These are phyloP conservation scores for Gomphus sp. DNA, from an alignment of 1,284 basidiomycete genomes.

Conservation along the genomic window DNA sequence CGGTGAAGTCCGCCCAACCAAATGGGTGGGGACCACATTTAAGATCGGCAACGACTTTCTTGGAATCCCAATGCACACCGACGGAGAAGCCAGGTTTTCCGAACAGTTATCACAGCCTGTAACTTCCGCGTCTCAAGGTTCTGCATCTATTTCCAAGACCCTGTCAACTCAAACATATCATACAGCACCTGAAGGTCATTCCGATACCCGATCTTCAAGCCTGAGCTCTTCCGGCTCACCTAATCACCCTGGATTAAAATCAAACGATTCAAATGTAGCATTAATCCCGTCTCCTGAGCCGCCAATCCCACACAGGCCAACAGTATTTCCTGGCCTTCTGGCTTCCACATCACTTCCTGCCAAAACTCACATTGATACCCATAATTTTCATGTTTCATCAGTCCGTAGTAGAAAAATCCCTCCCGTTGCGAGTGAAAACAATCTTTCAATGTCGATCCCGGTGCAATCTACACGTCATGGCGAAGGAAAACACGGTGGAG, in stretches of 20 bases:
- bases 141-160: neutral
- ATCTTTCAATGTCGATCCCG: neutral
- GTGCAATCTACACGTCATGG: conserved; percentile 5
- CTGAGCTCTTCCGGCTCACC: neutral
- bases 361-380: neutral
- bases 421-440: neutral
- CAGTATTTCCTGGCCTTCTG: neutral
- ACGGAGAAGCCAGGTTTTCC: neutral
- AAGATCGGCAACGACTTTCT: conserved; percentile 58
- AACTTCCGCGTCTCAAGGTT: neutral
- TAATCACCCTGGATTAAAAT: neutral
- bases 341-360: neutral
- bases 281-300: neutral
- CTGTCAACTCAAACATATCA: neutral
- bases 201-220: neutral
- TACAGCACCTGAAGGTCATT: neutral
- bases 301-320: neutral
- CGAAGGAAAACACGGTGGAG: conserved; percentile 15
- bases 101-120: neutral
- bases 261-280: neutral
- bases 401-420: neutral
- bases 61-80: conserved; percentile 28
- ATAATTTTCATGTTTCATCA: neutral
- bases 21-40: conserved; percentile 67
- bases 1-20: conserved; percentile 18